Base-by-base conservation (phyloP, 306 rosid species). In the Malus orientalis region DNA sequence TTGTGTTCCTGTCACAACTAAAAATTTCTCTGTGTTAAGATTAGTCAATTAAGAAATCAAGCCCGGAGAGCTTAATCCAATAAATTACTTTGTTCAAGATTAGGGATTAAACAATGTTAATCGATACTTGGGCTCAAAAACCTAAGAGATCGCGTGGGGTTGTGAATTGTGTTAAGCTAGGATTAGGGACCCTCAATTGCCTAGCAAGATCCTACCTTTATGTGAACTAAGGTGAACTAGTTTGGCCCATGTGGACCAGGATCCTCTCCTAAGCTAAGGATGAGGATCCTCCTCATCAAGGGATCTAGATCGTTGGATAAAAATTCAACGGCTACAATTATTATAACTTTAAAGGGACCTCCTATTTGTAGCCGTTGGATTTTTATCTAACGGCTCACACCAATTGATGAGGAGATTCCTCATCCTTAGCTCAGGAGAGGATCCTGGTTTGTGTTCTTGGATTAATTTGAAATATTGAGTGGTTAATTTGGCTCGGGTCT, bases 141-240 rank as follows among this genome's bases (percentile, higher is more conserved):
- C 79, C 79, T 4, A 75, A 59, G 78, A 79, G 82, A 78, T 85
- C 59, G 79, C 70, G 40, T 80, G 81, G 76, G 78, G 42, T 15
- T 73, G 42, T 63, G 74, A 15, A 27, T 61, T 61, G 75, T 30
- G 76, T 73, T 67, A 53, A 81, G 76, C 19, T 72, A 74, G 82
- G 82, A 32, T 67, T 86, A 78, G 60, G 65, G 83, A 65, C 77
- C 75, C 89, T 69, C 74, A 86, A 57, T 80, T 55, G 45, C 80
- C 91, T 78, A 82, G 74, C 89, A 84, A 84, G 83, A 85, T 82
- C 91, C 87, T 82, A 78, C 30, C 72, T 77, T 69, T 67, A 65
- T 74, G 71, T 69, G 95, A 27, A 23, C 20, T 3, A 38, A 64
- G 38, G 36, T 64, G 23, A 8, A 23, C 29, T 59, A 25, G 40